Percentiles rank a stretch among this genome's conserved stretches.
Conservation (phyloP, 1,284 basidiomycete genomes). For the Fomes fomentarius region DNA sequence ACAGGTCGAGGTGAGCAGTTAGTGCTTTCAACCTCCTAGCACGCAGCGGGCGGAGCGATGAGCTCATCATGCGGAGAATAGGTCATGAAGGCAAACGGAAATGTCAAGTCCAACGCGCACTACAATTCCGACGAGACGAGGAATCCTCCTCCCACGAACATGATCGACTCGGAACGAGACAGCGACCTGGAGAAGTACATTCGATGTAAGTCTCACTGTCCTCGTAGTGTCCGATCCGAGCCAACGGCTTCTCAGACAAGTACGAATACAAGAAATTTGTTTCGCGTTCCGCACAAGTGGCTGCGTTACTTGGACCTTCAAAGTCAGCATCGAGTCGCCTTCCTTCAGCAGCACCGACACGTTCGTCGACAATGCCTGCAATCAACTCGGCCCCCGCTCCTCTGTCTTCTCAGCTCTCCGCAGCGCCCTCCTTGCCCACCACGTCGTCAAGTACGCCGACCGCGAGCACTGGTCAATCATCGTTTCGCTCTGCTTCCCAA, state of each 20-base stretch:
- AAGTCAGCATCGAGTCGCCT: constrained; percentile 35
- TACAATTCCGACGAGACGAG: constrained; percentile 79
- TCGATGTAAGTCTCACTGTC: constrained; percentile 52
- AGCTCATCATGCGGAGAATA: constrained; percentile 21
- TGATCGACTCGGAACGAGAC: constrained; percentile 78
- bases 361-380: constrained; percentile 23
- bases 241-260: constrained; percentile 51
- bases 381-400: constrained; percentile 9
- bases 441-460: background rate
- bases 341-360: constrained; percentile 12
- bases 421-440: constrained; percentile 9
- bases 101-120: constrained; percentile 71
- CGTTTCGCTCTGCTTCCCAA: constrained; percentile 25
- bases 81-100: constrained; percentile 79
- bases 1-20: constrained; percentile 70
- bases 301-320: constrained; percentile 46
- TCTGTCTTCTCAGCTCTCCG: constrained; percentile 6
- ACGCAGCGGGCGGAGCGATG: background rate
- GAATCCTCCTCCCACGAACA: constrained; percentile 78
- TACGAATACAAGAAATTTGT: constrained; percentile 75
- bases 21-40: constrained; percentile 8
- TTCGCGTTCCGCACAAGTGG: constrained; percentile 33
- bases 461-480: constrained; percentile 9
- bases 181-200: constrained; percentile 87
- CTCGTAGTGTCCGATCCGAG: background rate